Evolutionary conservation across 371 early-diverging fungal species (phyloP), one percentile per base, ranked within the genome.

Genomic region (Rhizopus delemar): DNA sequence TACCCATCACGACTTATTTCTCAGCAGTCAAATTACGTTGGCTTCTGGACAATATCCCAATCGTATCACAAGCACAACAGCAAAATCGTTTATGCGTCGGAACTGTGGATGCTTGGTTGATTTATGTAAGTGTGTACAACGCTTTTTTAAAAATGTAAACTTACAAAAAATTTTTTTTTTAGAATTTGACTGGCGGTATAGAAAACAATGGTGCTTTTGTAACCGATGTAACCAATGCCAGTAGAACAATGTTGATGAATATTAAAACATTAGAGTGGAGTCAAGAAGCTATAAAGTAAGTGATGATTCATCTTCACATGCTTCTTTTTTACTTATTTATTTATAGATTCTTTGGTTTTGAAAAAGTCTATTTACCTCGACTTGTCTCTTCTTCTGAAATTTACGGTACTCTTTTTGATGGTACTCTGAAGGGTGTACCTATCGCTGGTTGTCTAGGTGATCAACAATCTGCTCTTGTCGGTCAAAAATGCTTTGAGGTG

Each of bases 391-490:
- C 95, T 5, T 81, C 95, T 11, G 86, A 91, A 51, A 59, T 89
- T 0, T 94, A 93, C 73, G 96, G 93, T n/a, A 62, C 74, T 22
- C 64, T 94, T 54, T 63, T 57, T 9, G 55, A 63, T 8, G 88
- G 88, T 5, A 70, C 89, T 0, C 77, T 87, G 13, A 60, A 68
- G 66, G 91, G 88, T 41, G 66, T 92, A 5, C 89, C 92, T 2
- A 85, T 95, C 22, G 70, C 91, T 11, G 95, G 93, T 8, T 90
- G 92, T 64, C 73, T 98, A 31, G 98, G 98, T 35, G 98, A 98
- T 77, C 98, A 98, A 69, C 98, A 98, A 67, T 93, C 96, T 13
- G 97, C 98, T 2, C 76, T 96, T 39, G 95, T 98, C 22, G 98
- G 98, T 5, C 98, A 97, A 69, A 84, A 87, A 57, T 97, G 98